Evolutionary conservation across 2,329 filamentous ascomycete species (phyloP), one percentile per base, ranked within the genome.

Genomic region (Biscogniauxia marginata): DNA sequence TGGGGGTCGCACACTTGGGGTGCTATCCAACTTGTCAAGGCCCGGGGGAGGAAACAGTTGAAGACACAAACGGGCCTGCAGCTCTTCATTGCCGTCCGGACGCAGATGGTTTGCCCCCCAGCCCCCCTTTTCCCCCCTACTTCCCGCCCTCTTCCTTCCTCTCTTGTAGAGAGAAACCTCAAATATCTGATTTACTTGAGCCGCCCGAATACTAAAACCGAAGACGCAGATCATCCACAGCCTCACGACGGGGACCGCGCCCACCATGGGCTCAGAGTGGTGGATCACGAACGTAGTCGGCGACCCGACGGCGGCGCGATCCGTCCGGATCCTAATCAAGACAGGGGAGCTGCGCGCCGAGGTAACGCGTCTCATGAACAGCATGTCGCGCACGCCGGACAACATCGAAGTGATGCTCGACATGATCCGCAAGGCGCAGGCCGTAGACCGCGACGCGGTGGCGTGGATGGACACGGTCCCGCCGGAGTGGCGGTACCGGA

Each of bases 1-100:
- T 87, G 84, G 84, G 83, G 82, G 3, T 84, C 83, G 8, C 84
- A 87, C 63, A 79, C 83, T n/a, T 81, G 86, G 57, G 84, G 84
- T 3, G 84, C 84, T n/a, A 79, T 86, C 25, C 80, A 84, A 61
- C 73, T 87, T 1, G 81, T 84, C 52, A 83, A 81, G 66, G 77
- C 79, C 8, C 78, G 84, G 47, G 83, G 84, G 4, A 79, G 77
- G 62, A 78, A 80, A 59, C 82, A 85, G 63, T 66, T 84, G 8
- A 73, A 74, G 45, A 84, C 81, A 13, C 79, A 78, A 66, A 72
- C 76, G 2, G 84, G 84, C 0, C 67, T 81, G 25, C 74, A 78
- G 54, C 74, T 87, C 13, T 87, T 87, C 65, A 76, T 83, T 49
- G 80, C 81, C 7, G 84, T 87, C 16, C 76, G 84, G 55, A 83